phyloP scores from a whole-genome alignment of 108 stramenopile species.

The Pseudonitzschia pungens region DNA sequence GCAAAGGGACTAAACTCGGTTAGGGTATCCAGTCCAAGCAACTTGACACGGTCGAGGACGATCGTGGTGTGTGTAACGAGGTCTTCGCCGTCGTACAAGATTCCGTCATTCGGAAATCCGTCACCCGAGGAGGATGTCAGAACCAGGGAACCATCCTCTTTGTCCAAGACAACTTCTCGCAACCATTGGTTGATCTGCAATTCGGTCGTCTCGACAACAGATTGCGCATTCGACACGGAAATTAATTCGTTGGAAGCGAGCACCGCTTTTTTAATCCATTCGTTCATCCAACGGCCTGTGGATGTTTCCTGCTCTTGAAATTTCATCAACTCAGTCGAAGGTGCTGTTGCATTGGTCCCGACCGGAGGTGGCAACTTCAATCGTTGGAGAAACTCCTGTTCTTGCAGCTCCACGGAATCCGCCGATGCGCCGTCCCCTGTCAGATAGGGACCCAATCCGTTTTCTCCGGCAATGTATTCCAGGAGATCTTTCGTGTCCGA shows the following conservation, averaged over 20 bases:
- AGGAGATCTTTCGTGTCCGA: slow-evolving; percentile 14
- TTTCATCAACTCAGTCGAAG: slow-evolving; percentile 7
- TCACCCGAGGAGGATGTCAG: background rate
- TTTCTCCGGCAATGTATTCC: slow-evolving; percentile 5
- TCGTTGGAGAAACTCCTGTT: background rate
- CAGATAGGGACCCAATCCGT: background rate
- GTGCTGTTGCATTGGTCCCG: background rate
- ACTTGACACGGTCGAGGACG: slow-evolving; percentile 36
- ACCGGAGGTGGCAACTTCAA: background rate
- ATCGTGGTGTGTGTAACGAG: slow-evolving; percentile 56
- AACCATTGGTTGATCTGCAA: slow-evolving; percentile 54
- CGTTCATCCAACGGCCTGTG: slow-evolving; percentile 23
- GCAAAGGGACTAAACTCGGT: slow-evolving; percentile 39
- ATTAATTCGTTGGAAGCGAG: slow-evolving; percentile 11
- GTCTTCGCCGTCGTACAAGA: slow-evolving; percentile 61
- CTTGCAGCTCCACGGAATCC: background rate
- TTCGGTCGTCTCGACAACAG: slow-evolving; percentile 2
- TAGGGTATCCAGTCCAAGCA: slow-evolving; percentile 68
- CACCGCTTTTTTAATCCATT: slow-evolving; percentile 12
- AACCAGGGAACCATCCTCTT: slow-evolving; percentile 28
- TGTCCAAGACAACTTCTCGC: slow-evolving; percentile 44
- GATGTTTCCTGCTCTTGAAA: slow-evolving; percentile 7
- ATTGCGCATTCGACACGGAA: background rate
- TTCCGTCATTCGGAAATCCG: slow-evolving; percentile 10
- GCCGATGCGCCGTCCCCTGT: background rate